Base-by-base conservation (phyloP, 768 basidiomycete genomes). In the Tubosaeta sp. region DNA sequence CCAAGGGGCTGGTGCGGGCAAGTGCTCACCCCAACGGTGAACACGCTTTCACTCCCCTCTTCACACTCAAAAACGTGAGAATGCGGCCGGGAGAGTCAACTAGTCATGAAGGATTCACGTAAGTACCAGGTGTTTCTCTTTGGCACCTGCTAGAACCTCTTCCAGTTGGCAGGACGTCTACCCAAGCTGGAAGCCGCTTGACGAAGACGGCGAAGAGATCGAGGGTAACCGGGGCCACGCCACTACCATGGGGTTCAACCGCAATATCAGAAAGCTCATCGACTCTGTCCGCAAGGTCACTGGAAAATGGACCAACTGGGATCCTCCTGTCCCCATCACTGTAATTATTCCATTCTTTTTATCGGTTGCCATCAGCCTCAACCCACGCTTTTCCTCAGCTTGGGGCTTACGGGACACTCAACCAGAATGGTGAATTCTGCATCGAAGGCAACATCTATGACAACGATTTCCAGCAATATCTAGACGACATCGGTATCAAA, bases 231-330 rank as follows among this genome's bases (percentile, higher is more conserved):
- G 22, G 22, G 22, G 22, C 22, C 3, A 22, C 22, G 22, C n/a
- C n/a, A n/a, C n/a, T n/a, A n/a, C n/a, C n/a, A n/a, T n/a, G n/a
- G n/a, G n/a, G n/a, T 22, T 3, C 22, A 22, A 22, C 22, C 22
- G 22, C 22, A 3, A 22, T 22, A 22, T 22, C 22, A 58, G 67
- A 33, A 69, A 69, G 37, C 68, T 58, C 48, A 55, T 66, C 38
- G 67, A 69, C 43, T 62, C 68, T 45, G 59, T 70, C 43, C 60
- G 49, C 12, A 46, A 39, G 5, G 50, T 48, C 13, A 63, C 65
- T 25, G 64, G 62, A n/a, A 66, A 68, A 49, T 68, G 65, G 62
- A 56, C 66, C 10, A 69, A 61, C 46, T 71, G 65, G 65, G 66
- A 69, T 48, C 65, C 69, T 14, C 65, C 69, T 31, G 62, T 59